Conservation (phyloP, 148 eudicot species). For the Rhododendron kiyosumense region DNA sequence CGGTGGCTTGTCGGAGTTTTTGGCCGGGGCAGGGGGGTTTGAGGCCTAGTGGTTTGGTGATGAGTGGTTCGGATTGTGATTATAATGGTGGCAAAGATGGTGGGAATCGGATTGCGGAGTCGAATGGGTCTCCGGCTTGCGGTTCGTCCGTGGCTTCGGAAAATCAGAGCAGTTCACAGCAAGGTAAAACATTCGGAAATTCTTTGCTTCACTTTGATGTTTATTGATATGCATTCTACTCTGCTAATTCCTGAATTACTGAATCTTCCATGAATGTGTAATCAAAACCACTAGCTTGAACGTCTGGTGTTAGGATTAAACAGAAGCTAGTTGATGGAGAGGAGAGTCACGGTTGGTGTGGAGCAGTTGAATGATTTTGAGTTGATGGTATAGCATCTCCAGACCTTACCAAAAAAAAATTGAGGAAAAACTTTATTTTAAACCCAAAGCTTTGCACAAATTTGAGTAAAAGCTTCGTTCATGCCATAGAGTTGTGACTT, state of each 20-base stretch:
- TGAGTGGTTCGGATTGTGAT: not conserved
- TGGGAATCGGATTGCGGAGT: constrained; percentile 10
- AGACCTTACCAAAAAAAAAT: too few species aligned
- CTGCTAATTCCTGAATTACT: not conserved
- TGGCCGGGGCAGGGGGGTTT: constrained; percentile 17
- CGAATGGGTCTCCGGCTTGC: constrained; percentile 23
- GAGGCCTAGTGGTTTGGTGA: not conserved
- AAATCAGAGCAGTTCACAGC: constrained; percentile 33
- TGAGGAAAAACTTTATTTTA: too few species aligned
- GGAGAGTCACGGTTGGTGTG: too few species aligned
- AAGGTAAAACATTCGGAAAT: constrained; percentile 17
- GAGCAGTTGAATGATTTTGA: too few species aligned
- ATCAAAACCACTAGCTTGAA: not conserved
- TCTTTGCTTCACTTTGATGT: not conserved
- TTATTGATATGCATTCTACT: not conserved
- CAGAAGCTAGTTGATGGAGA: not conserved
- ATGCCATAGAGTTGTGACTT: too few species aligned
- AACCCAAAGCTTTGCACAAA: too few species aligned
- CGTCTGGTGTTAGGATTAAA: too few species aligned
- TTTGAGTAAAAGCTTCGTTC: too few species aligned
- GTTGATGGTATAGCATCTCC: too few species aligned
- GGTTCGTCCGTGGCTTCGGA: constrained; percentile 41
- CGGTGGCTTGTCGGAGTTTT: constrained; percentile 13
- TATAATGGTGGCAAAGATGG: constrained; percentile 1
- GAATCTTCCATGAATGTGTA: not conserved